phyloP scores from a whole-genome alignment of 306 rosid genomes.

The Notholithocarpus densiflorus region DNA sequence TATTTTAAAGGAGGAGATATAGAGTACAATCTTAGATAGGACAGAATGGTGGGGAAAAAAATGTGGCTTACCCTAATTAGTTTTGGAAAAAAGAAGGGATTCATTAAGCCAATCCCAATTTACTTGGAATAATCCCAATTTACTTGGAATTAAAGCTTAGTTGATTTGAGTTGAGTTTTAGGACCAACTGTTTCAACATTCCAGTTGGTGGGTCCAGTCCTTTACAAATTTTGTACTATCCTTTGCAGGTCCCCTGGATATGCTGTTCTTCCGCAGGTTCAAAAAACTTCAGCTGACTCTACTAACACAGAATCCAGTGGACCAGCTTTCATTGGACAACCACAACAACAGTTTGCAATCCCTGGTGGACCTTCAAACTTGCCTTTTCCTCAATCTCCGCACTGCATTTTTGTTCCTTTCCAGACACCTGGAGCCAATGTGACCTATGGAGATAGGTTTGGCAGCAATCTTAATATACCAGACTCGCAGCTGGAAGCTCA shows the following conservation, averaged over 20 bases:
- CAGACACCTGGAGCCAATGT: constrained; percentile 25
- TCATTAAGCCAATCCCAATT: background rate
- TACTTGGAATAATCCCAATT: background rate
- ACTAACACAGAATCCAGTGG: constrained; percentile 31
- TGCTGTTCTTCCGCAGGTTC: constrained; percentile 48
- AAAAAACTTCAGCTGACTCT: constrained; percentile 38
- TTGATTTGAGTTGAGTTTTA: constrained; percentile 4
- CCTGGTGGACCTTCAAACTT: constrained; percentile 52
- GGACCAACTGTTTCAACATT: constrained; percentile 12
- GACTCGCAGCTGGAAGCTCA: constrained; percentile 60
- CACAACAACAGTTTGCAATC: constrained; percentile 34
- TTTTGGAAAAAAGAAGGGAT: background rate
- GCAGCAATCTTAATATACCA: constrained; percentile 33
- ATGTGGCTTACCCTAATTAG: background rate
- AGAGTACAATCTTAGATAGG: background rate
- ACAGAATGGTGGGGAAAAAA: background rate
- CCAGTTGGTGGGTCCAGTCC: constrained; percentile 1
- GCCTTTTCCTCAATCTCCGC: constrained; percentile 45
- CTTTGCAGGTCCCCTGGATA: constrained; percentile 62
- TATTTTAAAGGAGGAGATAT: background rate
- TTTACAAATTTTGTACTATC: constrained; percentile 7
- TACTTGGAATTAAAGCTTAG: background rate
- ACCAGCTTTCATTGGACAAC: constrained; percentile 37
- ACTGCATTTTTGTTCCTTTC: constrained; percentile 43
- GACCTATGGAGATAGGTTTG: constrained; percentile 43